phyloP scores from a whole-genome alignment of 345 rosid species.

The Euphorbia peplus region DNA sequence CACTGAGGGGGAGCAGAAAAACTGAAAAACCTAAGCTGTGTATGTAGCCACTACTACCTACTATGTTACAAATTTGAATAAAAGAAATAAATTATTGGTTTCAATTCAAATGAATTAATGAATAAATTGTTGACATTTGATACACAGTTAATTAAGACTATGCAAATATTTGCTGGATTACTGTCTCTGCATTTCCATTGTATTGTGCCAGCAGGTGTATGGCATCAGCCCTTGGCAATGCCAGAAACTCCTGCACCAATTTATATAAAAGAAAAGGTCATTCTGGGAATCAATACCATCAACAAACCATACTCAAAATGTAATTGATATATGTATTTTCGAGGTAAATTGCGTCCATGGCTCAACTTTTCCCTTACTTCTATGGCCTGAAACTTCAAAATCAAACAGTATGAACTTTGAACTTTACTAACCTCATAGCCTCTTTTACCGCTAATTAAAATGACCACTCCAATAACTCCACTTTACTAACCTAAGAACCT shows the following conservation, averaged over 20 bases:
- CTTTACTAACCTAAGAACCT: no score
- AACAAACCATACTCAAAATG: neutral
- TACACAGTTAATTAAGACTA: slow-evolving; percentile 23
- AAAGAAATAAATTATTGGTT: slow-evolving; percentile 7
- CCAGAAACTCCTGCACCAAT: slow-evolving; percentile 86
- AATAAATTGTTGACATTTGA: slow-evolving; percentile 2
- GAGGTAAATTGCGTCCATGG: no score
- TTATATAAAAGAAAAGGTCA: neutral
- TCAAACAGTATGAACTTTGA: no score
- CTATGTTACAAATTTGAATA: slow-evolving; percentile 22
- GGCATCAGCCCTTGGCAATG: slow-evolving; percentile 94
- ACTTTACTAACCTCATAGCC: no score
- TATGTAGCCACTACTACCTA: no score
- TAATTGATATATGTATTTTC: neutral
- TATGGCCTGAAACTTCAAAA: no score
- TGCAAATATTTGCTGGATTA: slow-evolving; percentile 77
- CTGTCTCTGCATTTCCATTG: slow-evolving; percentile 80
- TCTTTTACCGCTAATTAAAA: no score
- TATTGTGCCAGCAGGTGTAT: slow-evolving; percentile 86
- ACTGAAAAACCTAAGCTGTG: no score
- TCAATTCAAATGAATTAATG: slow-evolving; percentile 19
- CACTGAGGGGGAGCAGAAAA: no score
- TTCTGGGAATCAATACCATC: no score
- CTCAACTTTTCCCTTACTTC: no score
- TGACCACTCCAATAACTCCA: no score